Base-by-base conservation (phyloP, 306 rosid genomes). In the Fragaria nilgerrensis region DNA sequence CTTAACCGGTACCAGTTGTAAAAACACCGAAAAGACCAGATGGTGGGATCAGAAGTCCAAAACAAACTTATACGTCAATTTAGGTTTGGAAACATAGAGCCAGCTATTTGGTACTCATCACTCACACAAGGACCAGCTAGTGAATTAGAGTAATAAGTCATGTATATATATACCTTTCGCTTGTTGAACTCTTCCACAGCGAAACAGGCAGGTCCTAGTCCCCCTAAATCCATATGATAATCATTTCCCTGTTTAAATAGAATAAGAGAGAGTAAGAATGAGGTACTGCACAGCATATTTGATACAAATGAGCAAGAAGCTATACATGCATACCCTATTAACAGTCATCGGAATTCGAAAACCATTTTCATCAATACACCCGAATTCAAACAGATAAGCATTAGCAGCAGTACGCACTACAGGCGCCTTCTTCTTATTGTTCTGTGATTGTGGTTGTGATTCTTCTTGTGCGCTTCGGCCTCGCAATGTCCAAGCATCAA, bases 141-240 rank as follows among this genome's bases (percentile, higher is more conserved):
- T 49, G 55, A 49, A 49, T 49, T 49, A 49, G 20, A 16, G 55
- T 49, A 19, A 17, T 3, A 52, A 9, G 19, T 52, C 39, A 12
- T 5, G 20, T 1, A 61, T 27, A 27, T 1, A 29, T 29, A 29
- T 29, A 29, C 67, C 67, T 61, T 61, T 61, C 20, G 67, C 67
- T 61, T 61, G 67, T 61, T 61, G 39, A 61, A 61, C 7, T 61
- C 67, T 4, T 61, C 39, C 9, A 61, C 67, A 27, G 67, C 10
- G 9, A 61, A 61, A 12, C 39, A 37, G 20, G 67, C 67, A 61
- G 67, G 67, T 27, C 67, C 67, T 5, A 61, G 16, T 4, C 67
- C 67, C 67, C 67, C 67, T 61, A 61, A 27, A 61, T 61, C 67
- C 67, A 61, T 61, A 61, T 27, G 67, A 61, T 61, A 61, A 27